A percentile compares a stretch with the other conserved stretches of the same genome.
These are phyloP conservation scores for Decorospora gaudefroyi DNA, from an alignment of 2,329 filamentous ascomycete genomes.

Conservation along the genomic window DNA sequence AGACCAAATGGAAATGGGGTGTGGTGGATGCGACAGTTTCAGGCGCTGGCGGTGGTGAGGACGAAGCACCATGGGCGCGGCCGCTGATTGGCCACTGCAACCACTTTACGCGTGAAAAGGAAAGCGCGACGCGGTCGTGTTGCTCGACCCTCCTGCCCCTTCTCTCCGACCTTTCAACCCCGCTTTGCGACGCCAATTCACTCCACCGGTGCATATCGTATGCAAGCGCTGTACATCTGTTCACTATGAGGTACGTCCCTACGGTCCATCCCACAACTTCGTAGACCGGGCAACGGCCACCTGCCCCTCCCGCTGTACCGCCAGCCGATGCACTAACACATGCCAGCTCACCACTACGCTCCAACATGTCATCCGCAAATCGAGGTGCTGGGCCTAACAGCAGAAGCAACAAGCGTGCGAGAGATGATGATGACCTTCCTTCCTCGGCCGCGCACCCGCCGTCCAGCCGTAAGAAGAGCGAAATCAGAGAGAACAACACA, in stretches of 20 bases:
- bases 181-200: slow-evolving; percentile 5
- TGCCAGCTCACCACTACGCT: slow-evolving; percentile 76
- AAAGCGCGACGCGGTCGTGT: slow-evolving; percentile 24
- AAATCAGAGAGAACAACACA: slow-evolving; percentile 7
- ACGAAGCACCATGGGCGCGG: slow-evolving; percentile 12
- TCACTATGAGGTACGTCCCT: slow-evolving; percentile 29
- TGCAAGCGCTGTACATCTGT: slow-evolving; percentile 10
- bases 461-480: slow-evolving; percentile 62
- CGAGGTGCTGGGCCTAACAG: slow-evolving; percentile 63
- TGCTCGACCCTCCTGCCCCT: slow-evolving; percentile 10
- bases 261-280: not conserved
- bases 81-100: slow-evolving; percentile 21
- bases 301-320: slow-evolving; percentile 31
- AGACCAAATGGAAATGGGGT: not conserved
- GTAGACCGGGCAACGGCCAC: slow-evolving; percentile 11
- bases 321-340: slow-evolving; percentile 25
- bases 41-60: slow-evolving; percentile 4
- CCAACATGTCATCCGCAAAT: slow-evolving; percentile 82
- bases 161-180: slow-evolving; percentile 9
- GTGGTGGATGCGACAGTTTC: not conserved
- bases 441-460: slow-evolving; percentile 63
- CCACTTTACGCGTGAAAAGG: slow-evolving; percentile 28
- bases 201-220: not conserved
- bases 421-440: slow-evolving; percentile 65
- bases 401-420: slow-evolving; percentile 67